A percentile compares a stretch with the other conserved stretches of the same genome.
phyloP scores from a whole-genome alignment of 805 yeast genomes.

The Monosporozyma siamensis region DNA sequence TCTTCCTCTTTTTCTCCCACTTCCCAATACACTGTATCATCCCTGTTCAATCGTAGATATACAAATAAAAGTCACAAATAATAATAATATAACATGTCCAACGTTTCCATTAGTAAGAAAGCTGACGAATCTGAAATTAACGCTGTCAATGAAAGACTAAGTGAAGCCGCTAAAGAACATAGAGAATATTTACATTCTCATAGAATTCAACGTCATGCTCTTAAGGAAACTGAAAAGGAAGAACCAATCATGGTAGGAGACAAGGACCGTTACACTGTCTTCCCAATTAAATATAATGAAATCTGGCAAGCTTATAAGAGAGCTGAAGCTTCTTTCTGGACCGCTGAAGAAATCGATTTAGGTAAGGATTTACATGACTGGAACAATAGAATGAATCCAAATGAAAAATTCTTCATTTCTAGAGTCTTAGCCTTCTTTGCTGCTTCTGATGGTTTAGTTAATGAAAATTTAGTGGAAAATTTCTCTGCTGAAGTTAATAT shows the following conservation, averaged over 20 bases:
- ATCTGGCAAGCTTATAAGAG: slow-evolving; percentile 98
- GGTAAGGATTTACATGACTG: slow-evolving; percentile 88
- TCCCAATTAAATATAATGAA: slow-evolving; percentile 95
- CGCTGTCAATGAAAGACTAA: slow-evolving; percentile 21
- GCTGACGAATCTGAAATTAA: slow-evolving; percentile 20
- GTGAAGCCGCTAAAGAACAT: slow-evolving; percentile 37
- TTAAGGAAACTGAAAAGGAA: slow-evolving; percentile 69
- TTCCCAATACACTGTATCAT: neutral
- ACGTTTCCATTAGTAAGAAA: slow-evolving; percentile 1
- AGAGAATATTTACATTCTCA: slow-evolving; percentile 49
- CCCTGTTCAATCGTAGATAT: no score
- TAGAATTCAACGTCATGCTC: slow-evolving; percentile 58
- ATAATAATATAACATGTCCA: neutral
- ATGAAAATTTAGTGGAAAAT: slow-evolving; percentile 94
- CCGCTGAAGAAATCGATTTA: slow-evolving; percentile 96
- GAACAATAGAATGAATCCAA: slow-evolving; percentile 80
- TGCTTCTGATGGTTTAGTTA: slow-evolving; percentile 97
- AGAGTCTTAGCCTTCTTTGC: slow-evolving; percentile 96
- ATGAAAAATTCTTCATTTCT: slow-evolving; percentile 86
- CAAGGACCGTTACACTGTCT: slow-evolving; percentile 79
- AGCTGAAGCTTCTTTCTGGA: slow-evolving; percentile 99
- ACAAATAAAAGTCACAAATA: no score
- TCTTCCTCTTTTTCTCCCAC: neutral
- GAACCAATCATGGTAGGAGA: slow-evolving; percentile 87
- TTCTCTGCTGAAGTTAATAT: slow-evolving; percentile 94